phyloP scores from a whole-genome alignment of 2,329 filamentous ascomycete species.

The Albophoma yamanashiensis region DNA sequence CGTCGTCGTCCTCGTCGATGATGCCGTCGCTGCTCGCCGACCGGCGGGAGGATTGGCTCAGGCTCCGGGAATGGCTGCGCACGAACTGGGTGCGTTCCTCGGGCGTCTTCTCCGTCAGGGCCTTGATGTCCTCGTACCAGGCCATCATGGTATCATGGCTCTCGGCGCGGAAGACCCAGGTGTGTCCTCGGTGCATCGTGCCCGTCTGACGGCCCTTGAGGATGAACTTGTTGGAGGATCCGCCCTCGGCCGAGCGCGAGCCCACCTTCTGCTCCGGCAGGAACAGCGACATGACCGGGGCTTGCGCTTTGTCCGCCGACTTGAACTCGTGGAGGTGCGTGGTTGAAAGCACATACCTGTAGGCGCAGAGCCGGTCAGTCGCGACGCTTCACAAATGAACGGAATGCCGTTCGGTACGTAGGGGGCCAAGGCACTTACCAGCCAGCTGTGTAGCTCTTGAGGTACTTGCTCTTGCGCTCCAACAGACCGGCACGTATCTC shows the following conservation, averaged over 20 bases:
- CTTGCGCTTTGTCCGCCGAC: slow-evolving; percentile 85
- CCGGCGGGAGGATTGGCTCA: slow-evolving; percentile 55
- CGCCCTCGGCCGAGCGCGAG: slow-evolving; percentile 72
- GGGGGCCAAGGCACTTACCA: slow-evolving; percentile 49
- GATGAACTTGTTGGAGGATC: slow-evolving; percentile 93
- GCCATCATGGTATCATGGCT: slow-evolving; percentile 91
- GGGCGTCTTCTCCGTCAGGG: slow-evolving; percentile 75
- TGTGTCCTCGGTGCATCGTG: slow-evolving; percentile 73
- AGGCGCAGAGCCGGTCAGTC: background rate
- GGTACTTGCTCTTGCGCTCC: slow-evolving; percentile 96
- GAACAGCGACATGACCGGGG: slow-evolving; percentile 92
- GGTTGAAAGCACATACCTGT: slow-evolving; percentile 86
- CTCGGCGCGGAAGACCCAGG: slow-evolving; percentile 62
- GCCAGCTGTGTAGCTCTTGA: slow-evolving; percentile 93
- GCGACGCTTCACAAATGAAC: background rate
- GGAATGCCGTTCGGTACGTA: background rate
- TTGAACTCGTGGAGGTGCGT: slow-evolving; percentile 99
- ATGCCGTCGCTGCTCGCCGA: slow-evolving; percentile 66
- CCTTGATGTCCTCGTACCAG: slow-evolving; percentile 90
- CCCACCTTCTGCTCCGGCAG: slow-evolving; percentile 92
- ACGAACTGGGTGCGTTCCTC: slow-evolving; percentile 86
- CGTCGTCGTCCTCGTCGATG: slow-evolving; percentile 62
- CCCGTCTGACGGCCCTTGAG: slow-evolving; percentile 94
- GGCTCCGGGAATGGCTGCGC: slow-evolving; percentile 65
- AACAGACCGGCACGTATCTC: slow-evolving; percentile 86